Base-by-base conservation (phyloP, 805 yeast species). In the Hanseniaspora vineae region DNA sequence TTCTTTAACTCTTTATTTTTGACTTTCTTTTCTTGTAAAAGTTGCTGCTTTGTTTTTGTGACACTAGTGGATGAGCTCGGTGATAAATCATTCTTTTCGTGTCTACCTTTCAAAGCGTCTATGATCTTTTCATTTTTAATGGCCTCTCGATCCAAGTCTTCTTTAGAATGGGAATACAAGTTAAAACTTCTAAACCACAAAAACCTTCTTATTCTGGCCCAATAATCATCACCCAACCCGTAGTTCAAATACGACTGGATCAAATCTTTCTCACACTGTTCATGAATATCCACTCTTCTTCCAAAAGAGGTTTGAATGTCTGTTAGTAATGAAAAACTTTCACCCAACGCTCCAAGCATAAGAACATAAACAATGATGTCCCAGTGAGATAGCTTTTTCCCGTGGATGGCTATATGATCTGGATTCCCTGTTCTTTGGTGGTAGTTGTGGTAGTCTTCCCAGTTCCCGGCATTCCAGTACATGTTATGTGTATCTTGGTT, bases 41-140 rank as follows among this genome's bases (percentile, higher is more conserved):
- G 6, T 33, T 33, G 37, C 9, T 33, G 4, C 37, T 31, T 33
- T 14, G 37, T n/a, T 5, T 33, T 33, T n/a, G 3, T 33, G 14
- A 14, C 37, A 10, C 9, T n/a, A 6, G 15, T 33, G 4, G 14
- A 5, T 33, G 14, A 33, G 37, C 15, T 33, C 9, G 14, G 3
- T n/a, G 4, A 10, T 33, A n/a, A n/a, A n/a, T 37, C 40, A 6
- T 37, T 15, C 19, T 37, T 14, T n/a, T 37, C 19, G 40, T 37
- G 40, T 37, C 40, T 37, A 6, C 48, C 50, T 44, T 51, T 49
- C 29, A 59, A 45, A 17, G 49, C 77, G 58, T 90, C 90, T 52
- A 89, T 73, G 51, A 86, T 69, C 60, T 75, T 75, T 66, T 89
- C 97, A 67, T 89, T 82, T 61, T 82, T 92, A 19, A 48, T 52